Conservation (phyloP, 176 grass and related monocot genomes). For the Eragrostis nindensis region DNA sequence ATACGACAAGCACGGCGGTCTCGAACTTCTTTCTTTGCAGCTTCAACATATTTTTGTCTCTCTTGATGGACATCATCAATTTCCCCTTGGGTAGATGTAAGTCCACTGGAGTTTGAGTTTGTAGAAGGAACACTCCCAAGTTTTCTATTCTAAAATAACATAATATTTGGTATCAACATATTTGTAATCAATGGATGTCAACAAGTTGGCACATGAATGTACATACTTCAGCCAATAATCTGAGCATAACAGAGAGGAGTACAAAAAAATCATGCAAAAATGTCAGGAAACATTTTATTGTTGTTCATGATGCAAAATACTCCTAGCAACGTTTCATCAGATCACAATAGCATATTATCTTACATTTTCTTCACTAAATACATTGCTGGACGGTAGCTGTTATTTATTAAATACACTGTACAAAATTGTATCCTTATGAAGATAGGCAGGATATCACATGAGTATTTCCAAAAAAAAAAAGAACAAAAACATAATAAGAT, state of each 20-base stretch:
- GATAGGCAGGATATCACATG: neutral
- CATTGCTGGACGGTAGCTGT: slow-evolving; percentile 26
- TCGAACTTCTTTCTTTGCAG: slow-evolving; percentile 77
- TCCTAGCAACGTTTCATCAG: neutral
- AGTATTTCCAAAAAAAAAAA: too few relatives aligned
- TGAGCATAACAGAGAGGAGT: neutral
- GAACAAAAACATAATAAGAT: too few relatives aligned
- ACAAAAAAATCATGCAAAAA: slow-evolving; percentile 5
- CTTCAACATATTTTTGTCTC: slow-evolving; percentile 71
- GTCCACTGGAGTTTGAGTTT: slow-evolving; percentile 37
- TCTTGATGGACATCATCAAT: slow-evolving; percentile 51
- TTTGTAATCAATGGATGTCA: slow-evolving; percentile 18
- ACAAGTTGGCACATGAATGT: neutral
- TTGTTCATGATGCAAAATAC: slow-evolving; percentile 28
- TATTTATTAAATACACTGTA: slow-evolving; percentile 1
- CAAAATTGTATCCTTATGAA: slow-evolving; percentile 23
- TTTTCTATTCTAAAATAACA: slow-evolving; percentile 53
- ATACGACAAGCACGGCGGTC: slow-evolving; percentile 76
- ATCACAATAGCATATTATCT: slow-evolving; percentile 20
- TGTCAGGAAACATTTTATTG: neutral
- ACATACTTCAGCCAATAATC: neutral
- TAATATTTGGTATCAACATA: slow-evolving; percentile 22
- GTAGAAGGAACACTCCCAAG: slow-evolving; percentile 43
- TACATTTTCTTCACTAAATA: slow-evolving; percentile 32
- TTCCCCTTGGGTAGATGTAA: slow-evolving; percentile 42